These are phyloP conservation scores for Nigrospora osmanthi DNA, from an alignment of 2,329 filamentous ascomycete species.

Conservation along the genomic window DNA sequence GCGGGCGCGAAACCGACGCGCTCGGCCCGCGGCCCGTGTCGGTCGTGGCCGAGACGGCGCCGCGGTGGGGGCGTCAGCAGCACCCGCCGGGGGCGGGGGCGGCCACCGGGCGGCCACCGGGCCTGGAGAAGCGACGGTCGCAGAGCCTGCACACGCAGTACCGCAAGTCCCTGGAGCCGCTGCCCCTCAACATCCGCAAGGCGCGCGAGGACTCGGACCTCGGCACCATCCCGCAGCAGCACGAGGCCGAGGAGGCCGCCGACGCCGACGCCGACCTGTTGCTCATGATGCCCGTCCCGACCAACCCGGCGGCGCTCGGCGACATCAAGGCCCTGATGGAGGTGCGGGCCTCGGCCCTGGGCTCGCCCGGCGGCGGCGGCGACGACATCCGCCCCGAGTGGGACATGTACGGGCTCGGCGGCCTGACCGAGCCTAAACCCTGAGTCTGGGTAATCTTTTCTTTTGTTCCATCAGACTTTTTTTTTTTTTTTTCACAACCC, in stretches of 20 bases:
- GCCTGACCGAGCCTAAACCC: constrained; percentile 24
- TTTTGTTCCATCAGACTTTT: too few relatives aligned
- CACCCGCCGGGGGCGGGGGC: too few relatives aligned
- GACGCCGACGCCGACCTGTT: constrained; percentile 4
- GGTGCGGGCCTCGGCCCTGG: constrained; percentile 1
- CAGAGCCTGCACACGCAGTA: constrained; percentile 1
- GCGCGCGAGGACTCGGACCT: not conserved
- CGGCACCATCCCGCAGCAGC: constrained; percentile 4
- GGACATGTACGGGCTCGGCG: constrained; percentile 40
- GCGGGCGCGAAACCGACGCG: too few relatives aligned
- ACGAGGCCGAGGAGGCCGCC: constrained; percentile 5
- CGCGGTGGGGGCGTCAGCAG: too few relatives aligned
- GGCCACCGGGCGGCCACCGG: not conserved
- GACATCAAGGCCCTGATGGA: constrained; percentile 5
- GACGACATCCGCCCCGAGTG: constrained; percentile 21
- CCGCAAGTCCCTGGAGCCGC: constrained; percentile 5
- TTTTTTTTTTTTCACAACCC: too few relatives aligned
- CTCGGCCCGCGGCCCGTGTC: too few relatives aligned
- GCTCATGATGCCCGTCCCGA: not conserved
- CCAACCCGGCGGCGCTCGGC: constrained; percentile 1
- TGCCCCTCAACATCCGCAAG: constrained; percentile 10
- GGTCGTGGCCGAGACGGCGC: too few relatives aligned
- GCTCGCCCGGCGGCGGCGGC: not conserved
- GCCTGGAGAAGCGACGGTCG: constrained; percentile 3
- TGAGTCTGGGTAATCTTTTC: not conserved